Base-by-base conservation (phyloP, 495 filamentous ascomycete genomes). In the Neurospora discreta region DNA sequence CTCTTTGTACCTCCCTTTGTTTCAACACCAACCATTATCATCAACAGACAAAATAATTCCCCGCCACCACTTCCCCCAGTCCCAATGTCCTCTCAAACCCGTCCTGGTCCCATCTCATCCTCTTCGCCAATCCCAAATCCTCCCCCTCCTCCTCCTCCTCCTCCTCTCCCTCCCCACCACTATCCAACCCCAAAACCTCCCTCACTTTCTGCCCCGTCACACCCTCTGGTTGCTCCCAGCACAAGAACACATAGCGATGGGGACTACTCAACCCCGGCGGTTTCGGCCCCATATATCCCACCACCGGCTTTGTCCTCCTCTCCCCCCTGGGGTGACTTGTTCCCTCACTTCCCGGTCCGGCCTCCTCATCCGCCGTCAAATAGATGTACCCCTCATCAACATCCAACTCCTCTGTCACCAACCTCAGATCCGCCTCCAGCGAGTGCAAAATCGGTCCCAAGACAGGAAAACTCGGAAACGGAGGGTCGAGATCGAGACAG, bases 171-270 rank as follows among this genome's bases (percentile, higher is more conserved):
- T 38, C 40, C 33, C 18, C 43, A 20, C 3, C 3, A 15, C 5
- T 5, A 30, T 16, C 20, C 68, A 79, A 46, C n/a, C 72, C 75
- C 58, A 78, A 26, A 23, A 81, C 73, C 73, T 86, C 81, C 41
- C 83, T 77, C 75, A 84, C 80, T 68, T 81, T 82, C 71, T 78
- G 76, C n/a, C 58, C 78, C 38, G 84, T 80, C 39, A 89, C 83
- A 5, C 75, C 82, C 46, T 75, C 79, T 0, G 88, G 88, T 79
- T 89, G 84, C 78, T 87, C 85, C 74, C 86, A 89, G 36, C 89
- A 74, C 75, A 89, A 77, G 75, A 88, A 89, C 15, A 83, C 70
- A 74, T 90, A 89, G 9, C 88, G 85, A 76, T 89, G 87, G 1
- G 86, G 85, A 5, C 80, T 71, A 71, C 85, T 86, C 18, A 78